Evolutionary conservation across 306 rosid genomes (phyloP).

Genomic region (Macrotyloma uniflorum): DNA sequence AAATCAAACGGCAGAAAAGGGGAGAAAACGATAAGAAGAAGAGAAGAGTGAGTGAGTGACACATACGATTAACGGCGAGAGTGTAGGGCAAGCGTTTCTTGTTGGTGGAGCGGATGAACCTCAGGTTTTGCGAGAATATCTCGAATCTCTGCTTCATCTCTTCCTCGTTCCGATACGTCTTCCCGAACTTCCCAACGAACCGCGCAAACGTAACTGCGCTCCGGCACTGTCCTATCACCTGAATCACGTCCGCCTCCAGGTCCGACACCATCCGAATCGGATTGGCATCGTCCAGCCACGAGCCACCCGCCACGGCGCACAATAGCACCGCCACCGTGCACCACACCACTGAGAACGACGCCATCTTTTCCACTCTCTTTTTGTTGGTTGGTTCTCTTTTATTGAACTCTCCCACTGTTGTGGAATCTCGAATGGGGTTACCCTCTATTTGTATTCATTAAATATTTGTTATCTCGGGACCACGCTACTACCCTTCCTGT

Average conservation of each 20-base stretch:
- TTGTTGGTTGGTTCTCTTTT: not conserved
- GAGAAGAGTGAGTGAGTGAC: too few species aligned
- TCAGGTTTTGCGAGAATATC: slow-evolving; percentile 58
- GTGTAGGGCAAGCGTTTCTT: slow-evolving; percentile 58
- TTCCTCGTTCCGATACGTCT: slow-evolving; percentile 60
- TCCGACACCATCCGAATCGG: slow-evolving; percentile 65
- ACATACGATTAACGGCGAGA: slow-evolving; percentile 73
- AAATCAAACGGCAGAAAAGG: not conserved
- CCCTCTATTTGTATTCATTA: not conserved
- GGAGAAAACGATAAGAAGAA: not conserved
- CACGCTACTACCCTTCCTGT: not conserved
- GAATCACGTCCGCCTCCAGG: slow-evolving; percentile 53
- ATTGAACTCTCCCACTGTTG: not conserved
- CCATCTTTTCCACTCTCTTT: slow-evolving; percentile 42
- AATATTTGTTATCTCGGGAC: not conserved
- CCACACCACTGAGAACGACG: slow-evolving; percentile 34
- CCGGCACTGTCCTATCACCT: slow-evolving; percentile 56
- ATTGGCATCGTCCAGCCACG: slow-evolving; percentile 63
- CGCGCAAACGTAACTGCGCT: slow-evolving; percentile 66
- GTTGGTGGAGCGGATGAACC: slow-evolving; percentile 60
- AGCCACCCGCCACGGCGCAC: slow-evolving; percentile 49
- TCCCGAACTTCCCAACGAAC: slow-evolving; percentile 65
- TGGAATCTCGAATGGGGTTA: not conserved
- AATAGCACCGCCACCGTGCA: slow-evolving; percentile 43
- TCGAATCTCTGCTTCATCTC: slow-evolving; percentile 65